A percentile compares a stretch with the other conserved stretches of the same genome.
Evolutionary conservation across 192 early-diverging fungal genomes (phyloP).

Genomic region (Physocladia obscura): DNA sequence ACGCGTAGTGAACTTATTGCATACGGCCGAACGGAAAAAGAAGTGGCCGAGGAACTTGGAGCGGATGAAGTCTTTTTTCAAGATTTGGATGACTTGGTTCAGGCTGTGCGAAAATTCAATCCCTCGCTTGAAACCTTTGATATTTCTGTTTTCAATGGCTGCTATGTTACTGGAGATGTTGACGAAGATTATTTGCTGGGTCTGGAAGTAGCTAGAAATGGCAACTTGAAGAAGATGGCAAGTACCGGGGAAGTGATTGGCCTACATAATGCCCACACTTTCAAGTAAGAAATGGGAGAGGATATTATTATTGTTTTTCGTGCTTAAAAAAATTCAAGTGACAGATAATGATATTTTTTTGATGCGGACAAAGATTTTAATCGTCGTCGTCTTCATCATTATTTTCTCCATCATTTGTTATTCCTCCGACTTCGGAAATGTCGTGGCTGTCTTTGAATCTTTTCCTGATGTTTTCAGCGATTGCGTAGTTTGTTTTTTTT

Average conservation of each 20-base stretch:
- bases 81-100: slow-evolving; percentile 78
- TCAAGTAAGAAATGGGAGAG: slow-evolving; percentile 22
- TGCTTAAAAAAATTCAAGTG: too few species aligned
- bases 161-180: slow-evolving; percentile 81
- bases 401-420: not conserved
- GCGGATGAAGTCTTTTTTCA: slow-evolving; percentile 97
- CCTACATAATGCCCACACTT: slow-evolving; percentile 43
- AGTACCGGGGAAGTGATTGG: slow-evolving; percentile 47
- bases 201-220: slow-evolving; percentile 40
- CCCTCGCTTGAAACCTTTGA: slow-evolving; percentile 82
- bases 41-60: slow-evolving; percentile 85
- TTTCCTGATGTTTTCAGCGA: slow-evolving; percentile 30
- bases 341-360: too few species aligned
- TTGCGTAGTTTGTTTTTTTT: slow-evolving; percentile 28
- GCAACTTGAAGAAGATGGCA: slow-evolving; percentile 34
- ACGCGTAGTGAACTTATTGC: slow-evolving; percentile 90
- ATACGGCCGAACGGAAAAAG: slow-evolving; percentile 70
- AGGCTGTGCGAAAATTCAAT: slow-evolving; percentile 85
- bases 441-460: slow-evolving; percentile 29
- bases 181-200: slow-evolving; percentile 42
- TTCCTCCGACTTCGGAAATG: slow-evolving; percentile 13
- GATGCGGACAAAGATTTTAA: too few species aligned
- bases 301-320: not conserved
- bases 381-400: slow-evolving; percentile 14
- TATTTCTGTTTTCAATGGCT: slow-evolving; percentile 93